Evolutionary conservation across 345 rosid species (phyloP).

Genomic region (Orychophragmus violaceus): DNA sequence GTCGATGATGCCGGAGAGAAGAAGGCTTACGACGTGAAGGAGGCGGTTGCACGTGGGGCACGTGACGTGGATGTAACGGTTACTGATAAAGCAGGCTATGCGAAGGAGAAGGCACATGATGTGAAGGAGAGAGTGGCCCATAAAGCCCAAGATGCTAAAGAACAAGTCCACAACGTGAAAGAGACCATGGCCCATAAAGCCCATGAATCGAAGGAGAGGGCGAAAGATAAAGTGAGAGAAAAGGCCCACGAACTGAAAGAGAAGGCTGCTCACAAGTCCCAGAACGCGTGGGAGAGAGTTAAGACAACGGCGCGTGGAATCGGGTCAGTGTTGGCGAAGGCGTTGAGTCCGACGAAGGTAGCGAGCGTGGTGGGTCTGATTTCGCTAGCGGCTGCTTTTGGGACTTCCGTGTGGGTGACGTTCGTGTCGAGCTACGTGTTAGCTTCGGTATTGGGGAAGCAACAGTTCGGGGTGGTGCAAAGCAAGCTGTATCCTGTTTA

Average conservation of each 20-base stretch:
- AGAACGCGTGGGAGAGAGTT: slow-evolving; percentile 11
- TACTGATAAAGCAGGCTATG: background rate
- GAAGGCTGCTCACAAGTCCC: background rate
- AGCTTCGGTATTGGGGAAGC: slow-evolving; percentile 45
- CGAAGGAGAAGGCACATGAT: no score
- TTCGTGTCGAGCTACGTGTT: slow-evolving; percentile 62
- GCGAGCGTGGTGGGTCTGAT: slow-evolving; percentile 34
- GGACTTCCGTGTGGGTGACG: slow-evolving; percentile 73
- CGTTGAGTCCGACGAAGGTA: slow-evolving; percentile 17
- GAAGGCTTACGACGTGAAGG: slow-evolving; percentile 19
- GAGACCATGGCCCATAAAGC: slow-evolving; percentile 13
- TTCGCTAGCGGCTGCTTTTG: slow-evolving; percentile 55
- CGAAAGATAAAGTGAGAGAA: slow-evolving; percentile 9
- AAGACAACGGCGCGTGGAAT: background rate
- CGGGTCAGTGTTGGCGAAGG: background rate
- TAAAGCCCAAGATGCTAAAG: no score
- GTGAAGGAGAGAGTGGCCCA: no score
- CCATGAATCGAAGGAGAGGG: slow-evolving; percentile 26
- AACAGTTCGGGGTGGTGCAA: slow-evolving; percentile 69
- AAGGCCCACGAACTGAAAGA: slow-evolving; percentile 26
- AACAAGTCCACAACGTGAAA: background rate
- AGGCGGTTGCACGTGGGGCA: slow-evolving; percentile 10
- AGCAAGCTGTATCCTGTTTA: slow-evolving; percentile 79
- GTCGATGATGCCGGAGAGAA: slow-evolving; percentile 9
- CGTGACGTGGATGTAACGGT: slow-evolving; percentile 10